These are phyloP conservation scores for Leersia perrieri DNA, from an alignment of 176 grass and related monocot genomes.

Conservation along the genomic window DNA sequence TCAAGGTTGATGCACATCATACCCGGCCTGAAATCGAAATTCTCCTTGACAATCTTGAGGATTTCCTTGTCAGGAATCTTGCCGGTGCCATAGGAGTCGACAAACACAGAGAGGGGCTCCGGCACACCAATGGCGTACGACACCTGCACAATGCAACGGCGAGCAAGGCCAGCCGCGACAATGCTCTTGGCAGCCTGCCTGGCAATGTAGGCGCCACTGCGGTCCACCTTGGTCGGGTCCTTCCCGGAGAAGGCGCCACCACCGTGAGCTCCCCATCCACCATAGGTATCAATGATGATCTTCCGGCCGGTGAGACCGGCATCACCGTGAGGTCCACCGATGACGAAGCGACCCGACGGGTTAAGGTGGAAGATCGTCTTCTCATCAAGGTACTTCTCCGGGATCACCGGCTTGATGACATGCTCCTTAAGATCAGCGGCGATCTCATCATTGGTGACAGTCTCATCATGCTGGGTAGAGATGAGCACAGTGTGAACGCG, in stretches of 20 bases:
- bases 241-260: constrained; percentile 67
- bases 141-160: constrained; percentile 60
- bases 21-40: constrained; percentile 64
- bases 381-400: constrained; percentile 63
- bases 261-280: constrained; percentile 63
- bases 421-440: constrained; percentile 85
- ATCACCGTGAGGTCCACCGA: constrained; percentile 57
- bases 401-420: constrained; percentile 73
- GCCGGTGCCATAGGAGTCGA: constrained; percentile 51
- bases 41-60: constrained; percentile 66
- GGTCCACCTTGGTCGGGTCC: constrained; percentile 77
- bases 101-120: constrained; percentile 57
- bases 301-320: constrained; percentile 59
- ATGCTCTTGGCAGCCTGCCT: constrained; percentile 76
- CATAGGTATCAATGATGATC: constrained; percentile 78
- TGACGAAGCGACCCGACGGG: constrained; percentile 62
- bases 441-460: constrained; percentile 74
- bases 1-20: constrained; percentile 76
- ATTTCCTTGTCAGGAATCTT: constrained; percentile 67
- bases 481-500: constrained; percentile 84
- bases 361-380: constrained; percentile 77
- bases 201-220: constrained; percentile 62
- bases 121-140: constrained; percentile 73
- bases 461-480: constrained; percentile 85
- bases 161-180: constrained; percentile 40